Evolutionary conservation across 495 filamentous ascomycete species (phyloP), one percentile per base, ranked within the genome.

Genomic region (Mycothermus thermophilus): DNA sequence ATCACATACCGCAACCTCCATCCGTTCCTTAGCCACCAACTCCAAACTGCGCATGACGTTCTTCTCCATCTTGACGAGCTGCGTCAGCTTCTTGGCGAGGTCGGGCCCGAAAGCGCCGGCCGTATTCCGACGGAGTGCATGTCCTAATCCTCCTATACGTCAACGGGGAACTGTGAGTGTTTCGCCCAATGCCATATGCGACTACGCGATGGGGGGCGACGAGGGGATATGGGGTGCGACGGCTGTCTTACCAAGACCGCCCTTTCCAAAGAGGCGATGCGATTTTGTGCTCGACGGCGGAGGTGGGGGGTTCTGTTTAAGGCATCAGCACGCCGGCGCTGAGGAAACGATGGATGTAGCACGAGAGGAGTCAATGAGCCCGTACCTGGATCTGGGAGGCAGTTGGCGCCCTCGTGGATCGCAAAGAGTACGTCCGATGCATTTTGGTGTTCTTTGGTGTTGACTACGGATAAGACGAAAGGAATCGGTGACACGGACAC

Each of bases 21-120:
- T 95, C 42, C 92, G 73, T 69, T 96, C 90, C 44, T 84, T 75
- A 21, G 85, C 82, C 26, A 96, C 90, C 34, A 88, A 67, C 57
- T 96, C 90, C 72, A 97, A 77, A 55, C 86, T 94, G 51, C 90
- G 82, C 90, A 97, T 97, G 30, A 93, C 80, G 52, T 97, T 96
- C 80, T 97, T 97, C 66, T 97, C 90, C 92, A 97, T 96, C 70
- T 97, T 96, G 40, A 97, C 90, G 23, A 97, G 74, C 68, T 93
- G 83, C 17, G 87, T 79, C 37, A 97, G 75, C 74, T 97, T 97
- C 69, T 90, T 88, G 35, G 92, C 80, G 20, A 97, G 79, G 37
- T 97, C 90, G 37, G 90, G 92, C 38, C 90, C 92, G 58, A 92
- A 96, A 51, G 85, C 83, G 38, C 90, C 90, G 37, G 87, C 88